Conservation (phyloP, 2,329 filamentous ascomycete species). For the Phialocephala sp. region DNA sequence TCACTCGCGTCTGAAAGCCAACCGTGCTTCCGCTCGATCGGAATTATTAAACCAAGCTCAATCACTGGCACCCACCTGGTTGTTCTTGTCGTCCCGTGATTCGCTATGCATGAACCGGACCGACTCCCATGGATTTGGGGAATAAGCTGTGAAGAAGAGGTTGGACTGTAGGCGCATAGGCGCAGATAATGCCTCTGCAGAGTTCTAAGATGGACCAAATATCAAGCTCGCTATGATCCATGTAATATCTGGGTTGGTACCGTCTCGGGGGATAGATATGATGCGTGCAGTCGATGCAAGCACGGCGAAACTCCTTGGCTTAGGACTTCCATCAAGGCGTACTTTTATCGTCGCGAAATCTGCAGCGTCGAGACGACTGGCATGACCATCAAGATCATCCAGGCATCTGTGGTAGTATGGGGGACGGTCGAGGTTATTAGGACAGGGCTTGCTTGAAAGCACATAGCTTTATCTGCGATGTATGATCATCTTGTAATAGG, state of each 20-base stretch:
- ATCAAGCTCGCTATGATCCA: conserved; percentile 15
- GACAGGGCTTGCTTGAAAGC: background rate
- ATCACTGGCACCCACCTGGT: background rate
- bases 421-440: background rate
- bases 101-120: background rate
- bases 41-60: background rate
- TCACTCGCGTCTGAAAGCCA: background rate
- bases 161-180: conserved; percentile 14
- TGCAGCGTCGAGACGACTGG: conserved; percentile 14
- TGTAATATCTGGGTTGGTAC: background rate
- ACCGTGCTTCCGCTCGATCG: background rate
- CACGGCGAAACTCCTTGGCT: conserved; percentile 13
- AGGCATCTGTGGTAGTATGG: conserved; percentile 15
- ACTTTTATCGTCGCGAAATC: conserved; percentile 8
- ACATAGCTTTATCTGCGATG: background rate
- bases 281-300: conserved; percentile 11
- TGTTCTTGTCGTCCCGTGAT: background rate
- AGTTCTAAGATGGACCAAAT: conserved; percentile 18
- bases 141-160: conserved; percentile 8
- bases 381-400: conserved; percentile 19
- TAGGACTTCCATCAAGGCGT: conserved; percentile 1
- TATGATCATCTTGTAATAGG: background rate
- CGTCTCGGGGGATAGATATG: background rate
- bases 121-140: conserved; percentile 3
- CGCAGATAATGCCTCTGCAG: conserved; percentile 14